A percentile compares a stretch with the other conserved stretches of the same genome.
Evolutionary conservation across 768 basidiomycete species (phyloP).

Genomic region (Strobilomyces dryophilus): DNA sequence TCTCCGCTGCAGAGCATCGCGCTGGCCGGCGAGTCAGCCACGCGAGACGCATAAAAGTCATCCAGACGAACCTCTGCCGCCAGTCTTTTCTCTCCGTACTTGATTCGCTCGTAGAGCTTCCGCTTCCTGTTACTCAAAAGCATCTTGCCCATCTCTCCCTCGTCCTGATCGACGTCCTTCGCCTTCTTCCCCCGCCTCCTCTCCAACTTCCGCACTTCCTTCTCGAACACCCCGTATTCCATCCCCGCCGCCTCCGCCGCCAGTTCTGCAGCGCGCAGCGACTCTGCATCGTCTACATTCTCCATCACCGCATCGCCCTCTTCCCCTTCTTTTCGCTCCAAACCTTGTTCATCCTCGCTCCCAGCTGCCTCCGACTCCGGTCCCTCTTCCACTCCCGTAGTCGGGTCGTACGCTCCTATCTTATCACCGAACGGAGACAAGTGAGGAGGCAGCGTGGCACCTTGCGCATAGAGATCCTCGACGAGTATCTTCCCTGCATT

Average conservation of each 20-base stretch:
- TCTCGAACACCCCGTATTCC: slow-evolving; percentile 75
- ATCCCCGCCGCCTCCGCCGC: slow-evolving; percentile 87
- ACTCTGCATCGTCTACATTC: slow-evolving; percentile 54
- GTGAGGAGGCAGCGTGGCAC: slow-evolving; percentile 86
- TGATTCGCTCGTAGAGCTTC: slow-evolving; percentile 92
- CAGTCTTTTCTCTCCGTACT: slow-evolving; percentile 76
- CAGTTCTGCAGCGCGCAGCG: slow-evolving; percentile 82
- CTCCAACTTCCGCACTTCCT: slow-evolving; percentile 59
- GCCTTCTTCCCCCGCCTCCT: slow-evolving; percentile 36
- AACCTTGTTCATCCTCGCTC: slow-evolving; percentile 28
- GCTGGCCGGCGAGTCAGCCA: slow-evolving; percentile 38
- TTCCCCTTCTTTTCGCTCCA: slow-evolving; percentile 17
- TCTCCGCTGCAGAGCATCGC: slow-evolving; percentile 55
- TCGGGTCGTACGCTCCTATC: slow-evolving; percentile 73
- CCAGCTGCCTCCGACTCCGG: slow-evolving; percentile 28
- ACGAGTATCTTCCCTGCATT: slow-evolving; percentile 82
- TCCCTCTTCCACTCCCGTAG: slow-evolving; percentile 30
- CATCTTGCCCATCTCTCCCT: slow-evolving; percentile 94
- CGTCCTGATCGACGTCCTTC: slow-evolving; percentile 38
- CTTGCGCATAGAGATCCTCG: slow-evolving; percentile 83
- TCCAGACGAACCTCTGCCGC: slow-evolving; percentile 63
- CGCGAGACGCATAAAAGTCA: not conserved
- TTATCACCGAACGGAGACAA: slow-evolving; percentile 90
- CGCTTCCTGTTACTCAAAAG: slow-evolving; percentile 94
- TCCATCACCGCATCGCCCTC: slow-evolving; percentile 29